Evolutionary conservation across 441 rosid species (phyloP), one percentile per base, ranked within the genome.

Genomic region (Hypseocharis bilobata): DNA sequence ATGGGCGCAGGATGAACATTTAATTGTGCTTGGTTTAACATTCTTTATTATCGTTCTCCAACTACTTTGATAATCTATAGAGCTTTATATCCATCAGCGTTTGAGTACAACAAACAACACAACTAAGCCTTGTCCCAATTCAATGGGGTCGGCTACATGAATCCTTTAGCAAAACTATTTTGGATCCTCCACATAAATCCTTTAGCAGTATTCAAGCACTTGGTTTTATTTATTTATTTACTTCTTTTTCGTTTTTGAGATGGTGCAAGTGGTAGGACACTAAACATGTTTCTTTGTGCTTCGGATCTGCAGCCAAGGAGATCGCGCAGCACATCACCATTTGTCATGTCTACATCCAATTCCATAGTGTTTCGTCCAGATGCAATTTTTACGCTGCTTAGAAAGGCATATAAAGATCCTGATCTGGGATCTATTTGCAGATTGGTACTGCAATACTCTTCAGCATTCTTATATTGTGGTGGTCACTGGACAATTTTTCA

Each of bases 381-480:
- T 78, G 82, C 77, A 36, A 77, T 82, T 68, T 83, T 89, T 72
- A 59, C 77, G 74, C 80, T 89, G 60, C 80, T 89, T 63, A 81
- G 91, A 71, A 87, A 81, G 78, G 93, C 96, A 54, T 78, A 77
- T 70, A 80, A 75, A 77, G 96, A 89, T 74, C 56, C 82, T 36
- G 82, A 85, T 79, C 74, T 89, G 66, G 83, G 83, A 69, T 62
- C 72, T 70, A 78, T 86, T 72, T 89, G 93, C 81, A 75, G 84
- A 78, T 77, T 72, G 82, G 96, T 89, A 76, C 75, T 61, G 60
- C 64, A 68, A 42, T 71, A 29, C 60, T 67, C 62, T 63, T 28
- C 25, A 26, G 65, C 58, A 63, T 69, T 73, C 56, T 40, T 34
- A 47, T 32, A 60, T 30, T 65, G 64, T 75, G 34, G 59, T 62